Evolutionary conservation across 305 asterid genomes (phyloP).

Genomic region (Striga hermonthica): DNA sequence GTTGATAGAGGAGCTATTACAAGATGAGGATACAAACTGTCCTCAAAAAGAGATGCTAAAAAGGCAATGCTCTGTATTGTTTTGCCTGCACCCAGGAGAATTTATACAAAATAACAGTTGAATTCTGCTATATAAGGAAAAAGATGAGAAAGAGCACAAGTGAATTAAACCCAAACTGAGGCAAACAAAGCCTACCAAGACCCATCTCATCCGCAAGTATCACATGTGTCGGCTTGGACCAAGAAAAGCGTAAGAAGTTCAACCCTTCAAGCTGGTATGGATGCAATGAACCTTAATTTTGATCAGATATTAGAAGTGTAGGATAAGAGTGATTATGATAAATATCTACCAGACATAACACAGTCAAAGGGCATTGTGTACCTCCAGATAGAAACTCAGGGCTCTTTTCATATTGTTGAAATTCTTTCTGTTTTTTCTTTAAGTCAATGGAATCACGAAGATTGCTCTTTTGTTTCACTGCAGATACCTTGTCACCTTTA

Average conservation of each 20-base stretch:
- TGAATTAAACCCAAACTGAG: conserved; percentile 21
- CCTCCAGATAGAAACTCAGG: conserved; percentile 93
- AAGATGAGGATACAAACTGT: conserved; percentile 71
- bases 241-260: conserved; percentile 89
- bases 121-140: conserved; percentile 25
- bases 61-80: conserved; percentile 98
- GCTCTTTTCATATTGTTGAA: conserved; percentile 81
- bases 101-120: conserved; percentile 28
- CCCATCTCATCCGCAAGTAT: conserved; percentile 99
- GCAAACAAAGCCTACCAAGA: conserved; percentile 62
- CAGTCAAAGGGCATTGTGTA: conserved; percentile 31
- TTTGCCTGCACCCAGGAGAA: conserved; percentile 63
- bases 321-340: conserved; percentile 29
- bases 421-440: conserved; percentile 69
- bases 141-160: conserved; percentile 21
- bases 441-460: conserved; percentile 56
- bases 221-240: conserved; percentile 95
- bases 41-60: conserved; percentile 86
- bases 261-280: conserved; percentile 99
- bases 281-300: conserved; percentile 73
- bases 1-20: conserved; percentile 98
- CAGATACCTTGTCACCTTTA: conserved; percentile 46
- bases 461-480: conserved; percentile 54
- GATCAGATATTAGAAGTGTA: conserved; percentile 31
- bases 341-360: conserved; percentile 20